These are phyloP conservation scores for Bimuria novae-zelandiae DNA, from an alignment of 2,329 filamentous ascomycete species.

Conservation along the genomic window DNA sequence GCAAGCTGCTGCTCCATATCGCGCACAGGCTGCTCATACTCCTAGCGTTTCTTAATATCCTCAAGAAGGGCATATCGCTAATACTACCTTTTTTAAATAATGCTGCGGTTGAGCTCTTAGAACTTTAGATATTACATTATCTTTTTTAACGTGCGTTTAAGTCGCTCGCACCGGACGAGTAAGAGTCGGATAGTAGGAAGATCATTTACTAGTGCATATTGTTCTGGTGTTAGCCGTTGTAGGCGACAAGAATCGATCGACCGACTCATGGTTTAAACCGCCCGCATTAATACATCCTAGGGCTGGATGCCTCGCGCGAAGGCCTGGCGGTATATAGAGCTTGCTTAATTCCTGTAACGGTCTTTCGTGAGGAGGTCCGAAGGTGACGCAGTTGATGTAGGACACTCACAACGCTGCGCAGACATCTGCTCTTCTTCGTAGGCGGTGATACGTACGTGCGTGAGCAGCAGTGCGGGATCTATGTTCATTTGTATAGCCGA, in stretches of 20 bases:
- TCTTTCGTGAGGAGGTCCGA: too few relatives aligned
- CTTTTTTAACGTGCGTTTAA: conserved; percentile 16
- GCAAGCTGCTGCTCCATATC: conserved; percentile 24
- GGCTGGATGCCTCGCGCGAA: conserved; percentile 1
- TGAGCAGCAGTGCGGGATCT: too few relatives aligned
- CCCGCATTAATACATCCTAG: background rate
- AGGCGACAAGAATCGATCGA: background rate
- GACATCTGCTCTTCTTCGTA: too few relatives aligned
- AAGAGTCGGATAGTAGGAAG: conserved; percentile 12
- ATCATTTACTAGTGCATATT: conserved; percentile 21
- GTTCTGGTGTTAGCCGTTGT: conserved; percentile 14
- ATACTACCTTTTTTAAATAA: conserved; percentile 17
- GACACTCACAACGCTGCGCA: too few relatives aligned
- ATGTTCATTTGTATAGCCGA: too few relatives aligned
- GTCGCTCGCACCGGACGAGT: conserved; percentile 12
- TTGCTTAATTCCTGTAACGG: conserved; percentile 44
- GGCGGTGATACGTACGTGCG: too few relatives aligned
- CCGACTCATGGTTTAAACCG: background rate
- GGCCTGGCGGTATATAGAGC: conserved; percentile 33
- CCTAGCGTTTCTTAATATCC: conserved; percentile 11
- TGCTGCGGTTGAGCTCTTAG: conserved; percentile 17
- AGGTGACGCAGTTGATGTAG: too few relatives aligned
- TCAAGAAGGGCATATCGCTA: conserved; percentile 9
- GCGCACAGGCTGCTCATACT: conserved; percentile 14
- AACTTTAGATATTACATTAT: conserved; percentile 19